Evolutionary conservation across 257 asterid genomes (phyloP).

Genomic region (Gardenia jasminoides): DNA sequence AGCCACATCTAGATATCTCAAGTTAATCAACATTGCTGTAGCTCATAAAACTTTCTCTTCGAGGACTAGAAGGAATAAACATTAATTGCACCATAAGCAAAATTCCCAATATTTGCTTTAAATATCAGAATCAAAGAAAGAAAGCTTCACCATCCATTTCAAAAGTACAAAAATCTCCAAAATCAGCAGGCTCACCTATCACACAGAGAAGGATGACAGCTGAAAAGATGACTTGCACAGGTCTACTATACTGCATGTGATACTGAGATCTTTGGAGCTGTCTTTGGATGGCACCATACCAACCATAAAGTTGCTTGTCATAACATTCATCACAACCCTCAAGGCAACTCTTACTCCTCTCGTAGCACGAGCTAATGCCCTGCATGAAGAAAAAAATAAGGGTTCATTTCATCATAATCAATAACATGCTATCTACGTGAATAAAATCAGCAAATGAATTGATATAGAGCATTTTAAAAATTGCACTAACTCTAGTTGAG

Average conservation of each 20-base stretch:
- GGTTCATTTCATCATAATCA: constrained; percentile 12
- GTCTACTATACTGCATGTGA: constrained; percentile 73
- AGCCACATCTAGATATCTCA: not conserved
- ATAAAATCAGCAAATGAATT: not conserved
- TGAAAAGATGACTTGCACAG: constrained; percentile 58
- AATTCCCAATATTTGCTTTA: not conserved
- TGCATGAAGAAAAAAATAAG: constrained; percentile 30
- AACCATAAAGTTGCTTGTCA: constrained; percentile 69
- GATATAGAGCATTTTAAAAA: constrained; percentile 12
- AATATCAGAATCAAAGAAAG: not conserved
- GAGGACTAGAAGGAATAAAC: not conserved
- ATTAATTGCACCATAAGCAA: not conserved
- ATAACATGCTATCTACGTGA: not conserved
- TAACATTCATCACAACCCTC: constrained; percentile 63
- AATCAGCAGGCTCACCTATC: constrained; percentile 60
- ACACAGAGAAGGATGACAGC: constrained; percentile 53
- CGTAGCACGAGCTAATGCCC: constrained; percentile 54
- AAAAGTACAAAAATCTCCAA: not conserved
- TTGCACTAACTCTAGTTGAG: constrained; percentile 51
- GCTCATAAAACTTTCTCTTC: not conserved
- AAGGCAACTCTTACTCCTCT: constrained; percentile 68
- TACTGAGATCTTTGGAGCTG: constrained; percentile 91
- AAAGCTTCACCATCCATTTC: not conserved
- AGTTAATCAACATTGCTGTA: too few relatives aligned
- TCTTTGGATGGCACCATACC: constrained; percentile 80